Base-by-base conservation (phyloP, 192 early-diverging fungal species). In the Paraglomus occultum region DNA sequence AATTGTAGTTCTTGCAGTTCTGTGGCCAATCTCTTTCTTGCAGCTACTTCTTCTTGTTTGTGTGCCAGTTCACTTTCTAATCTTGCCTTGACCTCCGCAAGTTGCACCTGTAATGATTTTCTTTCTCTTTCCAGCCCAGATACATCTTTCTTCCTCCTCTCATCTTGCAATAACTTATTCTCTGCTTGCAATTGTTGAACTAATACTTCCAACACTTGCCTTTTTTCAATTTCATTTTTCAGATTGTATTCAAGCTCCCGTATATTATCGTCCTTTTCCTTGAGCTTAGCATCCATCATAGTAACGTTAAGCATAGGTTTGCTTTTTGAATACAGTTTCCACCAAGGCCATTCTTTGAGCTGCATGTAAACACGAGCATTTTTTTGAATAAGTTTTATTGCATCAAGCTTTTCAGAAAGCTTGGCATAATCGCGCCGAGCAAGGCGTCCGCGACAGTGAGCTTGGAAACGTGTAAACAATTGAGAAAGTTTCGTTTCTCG, bases 261-360 rank as follows among this genome's bases (percentile, higher is more conserved):
- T 14, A 89, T 86, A 11, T 82, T 73, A 68, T 89, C 81, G 63
- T 94, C 90, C 22, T 86, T 86, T 57, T 88, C 82, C 49, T 86
- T 83, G 48, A 95, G 72, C 72, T 95, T 92, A 71, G 92, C 91
- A 53, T 94, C 93, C 10, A 85, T 82, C 4, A 90, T 86, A 18
- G 91, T 91, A 10, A 94, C 90, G 44, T 88, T 89, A 47, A 95
- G 80, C 59, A 95, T 79, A 11, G 95, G 95, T 77, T 94, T 95
- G 73, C 95, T 90, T 31, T 93, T 92, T 67, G 88, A 85, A 79
- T 95, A 99, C 47, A 97, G 89, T 67, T 89, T 90, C 94, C 95
- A 96, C 95, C 95, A 99, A 18, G 91, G 80, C 93, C 95, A 96
- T 83, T 96, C 92, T 38, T 91, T 86, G 12, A 97, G 83, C 46